Base-by-base conservation (phyloP, 2,329 filamentous ascomycete genomes). In the Gaeumannomyces sp. region DNA sequence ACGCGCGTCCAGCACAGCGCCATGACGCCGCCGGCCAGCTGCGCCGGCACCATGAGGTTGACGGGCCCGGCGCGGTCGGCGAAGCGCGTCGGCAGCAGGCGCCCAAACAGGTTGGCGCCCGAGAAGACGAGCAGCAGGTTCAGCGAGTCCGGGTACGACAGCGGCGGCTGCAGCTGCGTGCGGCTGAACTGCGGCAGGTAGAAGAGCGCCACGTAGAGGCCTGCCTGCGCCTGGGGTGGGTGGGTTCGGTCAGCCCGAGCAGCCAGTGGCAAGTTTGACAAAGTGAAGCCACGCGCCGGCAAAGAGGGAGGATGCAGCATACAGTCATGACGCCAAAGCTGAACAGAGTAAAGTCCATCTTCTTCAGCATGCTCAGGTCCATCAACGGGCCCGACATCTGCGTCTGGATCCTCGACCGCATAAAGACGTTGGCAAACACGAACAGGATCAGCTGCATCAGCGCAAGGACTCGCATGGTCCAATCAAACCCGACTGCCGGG, bases 41-140 rank as follows among this genome's bases (percentile, higher is more conserved):
- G 74, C 58, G 78, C 76, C 0, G 82, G 77, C 57, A 81, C 76
- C 58, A 85, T 70, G 6, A 80, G 73, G 69, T 86, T 87, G 62
- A 86, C 70, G 0, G 82, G 80, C 1, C 85, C 84, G 8, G 80
- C 73, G 38, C 74, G 73, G 70, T 85, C 83, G 3, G 83, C 81
- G 8, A 82, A 67, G 57, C 75, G 73, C 61, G 77, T 79, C 0
- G 81, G 81, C 11, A 83, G 69, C 7, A 84, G 66, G 2, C 83
- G 79, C 29, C 80, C 81, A 5, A 80, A 61, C 22, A 82, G 66
- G 0, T 83, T 83, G 28, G 84, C 75, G 19, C 79, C 81, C 68
- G 86, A 85, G 72, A 85, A 77, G 57, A 83, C 74, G 56, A 86
- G 75, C 28, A 86, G 72, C 2, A 85, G 72, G 65, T 81, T 78